Conservation (phyloP, 441 rosid species). For the Erodium texanum region DNA sequence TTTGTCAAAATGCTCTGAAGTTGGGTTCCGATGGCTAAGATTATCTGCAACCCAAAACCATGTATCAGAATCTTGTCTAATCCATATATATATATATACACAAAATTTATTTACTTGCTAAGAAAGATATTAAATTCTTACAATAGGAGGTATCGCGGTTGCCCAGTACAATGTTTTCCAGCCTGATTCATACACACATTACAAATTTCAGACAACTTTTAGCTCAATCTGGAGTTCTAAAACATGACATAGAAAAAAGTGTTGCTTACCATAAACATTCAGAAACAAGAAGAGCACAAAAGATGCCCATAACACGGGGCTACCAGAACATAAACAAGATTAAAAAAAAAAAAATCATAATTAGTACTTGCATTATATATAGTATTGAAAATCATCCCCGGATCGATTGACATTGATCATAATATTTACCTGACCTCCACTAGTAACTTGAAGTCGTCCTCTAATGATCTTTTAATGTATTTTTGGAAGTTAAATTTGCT, state of each 20-base stretch:
- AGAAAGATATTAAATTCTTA: background rate
- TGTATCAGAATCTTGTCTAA: slow-evolving; percentile 5
- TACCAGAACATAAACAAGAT: background rate
- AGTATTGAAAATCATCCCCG: too few species aligned
- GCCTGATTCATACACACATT: background rate
- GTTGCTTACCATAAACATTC: background rate
- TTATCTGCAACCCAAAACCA: slow-evolving; percentile 39
- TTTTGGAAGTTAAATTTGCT: slow-evolving; percentile 5
- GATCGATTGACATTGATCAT: background rate
- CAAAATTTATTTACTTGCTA: background rate
- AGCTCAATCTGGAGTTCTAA: too few species aligned
- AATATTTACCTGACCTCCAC: background rate
- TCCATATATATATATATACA: too few species aligned
- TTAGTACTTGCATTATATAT: background rate
- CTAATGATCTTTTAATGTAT: too few species aligned
- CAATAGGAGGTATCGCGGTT: background rate
- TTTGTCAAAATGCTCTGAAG: slow-evolving; percentile 72
- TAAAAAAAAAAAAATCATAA: background rate
- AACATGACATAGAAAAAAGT: too few species aligned
- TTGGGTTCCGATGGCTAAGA: slow-evolving; percentile 77
- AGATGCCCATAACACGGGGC: background rate
- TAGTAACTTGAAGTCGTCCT: background rate
- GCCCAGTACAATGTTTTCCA: background rate
- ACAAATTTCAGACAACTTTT: background rate
- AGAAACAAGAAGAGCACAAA: slow-evolving; percentile 2